These are phyloP conservation scores for Zanthoxylum bungeanum DNA, from an alignment of 345 rosid species.

Conservation along the genomic window DNA sequence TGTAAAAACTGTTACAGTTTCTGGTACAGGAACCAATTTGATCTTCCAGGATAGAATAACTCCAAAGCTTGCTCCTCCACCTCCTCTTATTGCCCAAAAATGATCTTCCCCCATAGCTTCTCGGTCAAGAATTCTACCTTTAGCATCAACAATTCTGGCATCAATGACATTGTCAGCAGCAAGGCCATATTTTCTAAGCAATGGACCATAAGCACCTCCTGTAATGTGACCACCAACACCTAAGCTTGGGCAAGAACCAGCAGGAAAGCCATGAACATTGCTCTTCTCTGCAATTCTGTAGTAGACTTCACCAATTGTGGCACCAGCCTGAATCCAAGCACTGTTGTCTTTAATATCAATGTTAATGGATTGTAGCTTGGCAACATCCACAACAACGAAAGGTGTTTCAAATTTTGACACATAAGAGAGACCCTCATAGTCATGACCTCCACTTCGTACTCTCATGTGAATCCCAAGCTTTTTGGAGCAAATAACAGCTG, in stretches of 20 bases:
- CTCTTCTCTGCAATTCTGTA: neutral
- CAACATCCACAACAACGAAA: neutral
- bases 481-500: neutral
- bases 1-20: neutral
- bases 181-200: conserved; percentile 10
- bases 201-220: neutral
- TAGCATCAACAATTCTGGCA: neutral
- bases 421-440: neutral
- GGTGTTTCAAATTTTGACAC: neutral
- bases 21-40: conserved; percentile 2
- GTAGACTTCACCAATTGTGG: conserved; percentile 1
- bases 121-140: neutral
- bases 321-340: conserved; percentile 2
- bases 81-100: neutral
- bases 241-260: neutral
- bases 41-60: conserved; percentile 1
- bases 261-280: conserved; percentile 4
- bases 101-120: conserved; percentile 3
- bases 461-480: neutral
- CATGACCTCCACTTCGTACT: conserved; percentile 5
- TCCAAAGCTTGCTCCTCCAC: conserved; percentile 1
- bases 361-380: neutral
- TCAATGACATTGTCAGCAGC: neutral
- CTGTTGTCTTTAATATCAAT: neutral
- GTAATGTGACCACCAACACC: conserved; percentile 1